Evolutionary conservation across 805 yeast genomes (phyloP).

Genomic region (Yarrowia porcina): DNA sequence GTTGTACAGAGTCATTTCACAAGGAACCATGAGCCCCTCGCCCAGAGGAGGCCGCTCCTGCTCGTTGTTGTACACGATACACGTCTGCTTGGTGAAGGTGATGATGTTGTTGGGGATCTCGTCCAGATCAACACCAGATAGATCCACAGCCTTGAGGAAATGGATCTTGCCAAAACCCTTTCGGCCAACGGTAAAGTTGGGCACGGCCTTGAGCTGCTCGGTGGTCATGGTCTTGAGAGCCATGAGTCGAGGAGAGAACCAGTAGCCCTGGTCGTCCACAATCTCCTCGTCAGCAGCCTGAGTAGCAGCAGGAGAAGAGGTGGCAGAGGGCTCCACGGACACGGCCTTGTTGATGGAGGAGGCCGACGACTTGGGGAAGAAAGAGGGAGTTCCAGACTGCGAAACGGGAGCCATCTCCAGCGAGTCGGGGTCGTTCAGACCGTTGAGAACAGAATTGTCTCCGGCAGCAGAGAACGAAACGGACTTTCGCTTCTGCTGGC

Average conservation of each 20-base stretch:
- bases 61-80: conserved; percentile 71
- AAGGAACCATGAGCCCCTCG: conserved; percentile 78
- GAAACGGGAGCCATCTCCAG: conserved; percentile 11
- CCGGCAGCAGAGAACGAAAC: conserved; percentile 20
- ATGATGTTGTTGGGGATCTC: conserved; percentile 66
- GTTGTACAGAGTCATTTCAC: conserved; percentile 67
- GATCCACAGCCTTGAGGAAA: conserved; percentile 78
- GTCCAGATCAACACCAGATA: conserved; percentile 53
- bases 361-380: conserved; percentile 24
- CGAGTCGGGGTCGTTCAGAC: conserved; percentile 12
- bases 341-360: conserved; percentile 3
- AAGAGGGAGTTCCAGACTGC: background rate
- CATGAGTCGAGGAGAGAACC: conserved; percentile 75
- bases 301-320: background rate
- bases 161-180: conserved; percentile 71
- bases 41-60: conserved; percentile 62
- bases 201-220: conserved; percentile 60
- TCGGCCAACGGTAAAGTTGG: conserved; percentile 73
- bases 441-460: conserved; percentile 19
- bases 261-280: conserved; percentile 72
- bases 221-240: conserved; percentile 59
- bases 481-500: conserved; percentile 22
- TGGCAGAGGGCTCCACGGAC: background rate
- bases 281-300: conserved; percentile 42
- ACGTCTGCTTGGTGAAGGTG: conserved; percentile 55